A percentile compares a stretch with the other conserved stretches of the same genome.
phyloP scores from a whole-genome alignment of 2,329 filamentous ascomycete species.

The Corynespora cassiicola region DNA sequence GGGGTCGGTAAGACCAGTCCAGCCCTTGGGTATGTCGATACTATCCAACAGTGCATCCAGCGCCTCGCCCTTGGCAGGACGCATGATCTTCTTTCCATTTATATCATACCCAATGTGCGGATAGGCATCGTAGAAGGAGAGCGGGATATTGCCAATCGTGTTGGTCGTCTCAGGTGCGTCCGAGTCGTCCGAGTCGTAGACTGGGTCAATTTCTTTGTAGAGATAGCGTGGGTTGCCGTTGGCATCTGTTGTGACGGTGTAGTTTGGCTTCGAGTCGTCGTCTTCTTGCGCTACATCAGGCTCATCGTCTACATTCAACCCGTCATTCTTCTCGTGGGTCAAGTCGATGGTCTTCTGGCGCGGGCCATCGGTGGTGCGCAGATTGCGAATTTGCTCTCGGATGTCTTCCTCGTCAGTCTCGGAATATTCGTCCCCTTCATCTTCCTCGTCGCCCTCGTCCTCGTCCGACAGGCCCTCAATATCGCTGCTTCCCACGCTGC shows the following conservation, averaged over 20 bases:
- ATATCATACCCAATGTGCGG: constrained; percentile 99
- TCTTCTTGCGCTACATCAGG: constrained; percentile 35
- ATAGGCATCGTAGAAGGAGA: constrained; percentile 96
- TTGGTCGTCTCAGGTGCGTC: constrained; percentile 81
- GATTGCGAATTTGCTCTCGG: constrained; percentile 51
- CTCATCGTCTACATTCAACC: constrained; percentile 26
- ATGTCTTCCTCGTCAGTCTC: constrained; percentile 51
- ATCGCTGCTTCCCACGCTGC: constrained; percentile 39
- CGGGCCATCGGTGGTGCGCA: constrained; percentile 44
- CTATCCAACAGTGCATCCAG: constrained; percentile 92
- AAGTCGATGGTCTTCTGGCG: constrained; percentile 19
- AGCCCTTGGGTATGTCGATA: constrained; percentile 96
- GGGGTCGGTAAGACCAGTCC: constrained; percentile 94
- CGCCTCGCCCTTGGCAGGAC: constrained; percentile 91
- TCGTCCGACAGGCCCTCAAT: constrained; percentile 40
- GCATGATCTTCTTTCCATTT: constrained; percentile 97
- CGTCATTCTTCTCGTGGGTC: constrained; percentile 23
- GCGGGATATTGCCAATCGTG: constrained; percentile 92
- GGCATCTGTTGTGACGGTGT: constrained; percentile 75
- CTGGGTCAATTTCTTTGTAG: constrained; percentile 91
- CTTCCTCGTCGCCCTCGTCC: constrained; percentile 34
- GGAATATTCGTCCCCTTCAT: constrained; percentile 45
- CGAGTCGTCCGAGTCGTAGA: constrained; percentile 95
- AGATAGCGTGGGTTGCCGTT: constrained; percentile 91
- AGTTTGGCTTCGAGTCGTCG: constrained; percentile 54